A percentile compares a stretch with the other conserved stretches of the same genome.
Conservation (phyloP, 148 eudicot genomes). For the Silene conica region DNA sequence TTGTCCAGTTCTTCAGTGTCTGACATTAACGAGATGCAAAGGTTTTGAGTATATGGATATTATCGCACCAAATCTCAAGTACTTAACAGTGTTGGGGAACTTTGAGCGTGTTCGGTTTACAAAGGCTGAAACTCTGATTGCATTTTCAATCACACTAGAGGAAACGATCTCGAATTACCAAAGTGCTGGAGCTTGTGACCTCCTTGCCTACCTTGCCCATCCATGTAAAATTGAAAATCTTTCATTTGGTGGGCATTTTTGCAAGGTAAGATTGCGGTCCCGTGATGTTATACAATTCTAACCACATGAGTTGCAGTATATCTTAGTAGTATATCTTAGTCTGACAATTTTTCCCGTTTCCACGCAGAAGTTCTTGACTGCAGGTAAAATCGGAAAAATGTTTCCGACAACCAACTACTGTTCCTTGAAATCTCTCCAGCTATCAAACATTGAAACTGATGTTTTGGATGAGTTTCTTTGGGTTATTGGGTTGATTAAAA, state of each 20-base stretch:
- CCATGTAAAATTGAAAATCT: neutral
- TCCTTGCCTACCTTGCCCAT: neutral
- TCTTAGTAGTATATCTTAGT: neutral
- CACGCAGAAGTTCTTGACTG: constrained; percentile 7
- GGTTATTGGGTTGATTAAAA: neutral
- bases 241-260: neutral
- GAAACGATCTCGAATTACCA: neutral
- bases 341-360: constrained; percentile 8
- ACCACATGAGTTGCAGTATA: neutral
- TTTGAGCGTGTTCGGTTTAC: neutral
- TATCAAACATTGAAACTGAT: constrained; percentile 4
- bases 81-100: constrained; percentile 1
- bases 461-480: neutral
- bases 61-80: constrained; percentile 8
- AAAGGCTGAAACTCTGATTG: neutral
- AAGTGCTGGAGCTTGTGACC: neutral
- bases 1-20: constrained; percentile 10
- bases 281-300: neutral
- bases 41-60: neutral
- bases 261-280: neutral
- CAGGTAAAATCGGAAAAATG: constrained; percentile 1
- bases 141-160: neutral
- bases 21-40: neutral
- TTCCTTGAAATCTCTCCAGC: constrained; percentile 2
- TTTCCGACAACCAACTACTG: neutral